Conservation (phyloP, 306 rosid genomes). For the Gastrolobium bilobum region DNA sequence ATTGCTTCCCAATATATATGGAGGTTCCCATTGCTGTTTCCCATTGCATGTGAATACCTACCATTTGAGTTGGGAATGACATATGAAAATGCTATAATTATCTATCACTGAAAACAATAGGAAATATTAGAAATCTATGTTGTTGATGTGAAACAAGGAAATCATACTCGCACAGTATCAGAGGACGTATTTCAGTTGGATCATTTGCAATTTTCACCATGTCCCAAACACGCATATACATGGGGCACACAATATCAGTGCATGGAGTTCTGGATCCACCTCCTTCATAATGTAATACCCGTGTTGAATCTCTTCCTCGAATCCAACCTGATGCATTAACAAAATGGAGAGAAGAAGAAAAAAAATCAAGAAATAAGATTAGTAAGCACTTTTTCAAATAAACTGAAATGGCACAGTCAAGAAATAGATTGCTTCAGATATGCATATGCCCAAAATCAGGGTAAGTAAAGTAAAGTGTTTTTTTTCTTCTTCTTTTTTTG, state of each 20-base stretch:
- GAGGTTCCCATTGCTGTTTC: conserved; percentile 92
- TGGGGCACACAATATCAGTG: conserved; percentile 94
- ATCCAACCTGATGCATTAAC: conserved; percentile 76
- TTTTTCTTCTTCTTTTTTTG: too few relatives aligned
- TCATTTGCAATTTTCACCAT: conserved; percentile 90
- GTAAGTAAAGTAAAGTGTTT: conserved; percentile 14
- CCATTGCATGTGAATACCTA: conserved; percentile 98
- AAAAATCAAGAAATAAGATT: not conserved
- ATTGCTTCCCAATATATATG: conserved; percentile 96
- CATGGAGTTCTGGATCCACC: conserved; percentile 94
- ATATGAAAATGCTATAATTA: conserved; percentile 25
- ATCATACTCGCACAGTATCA: conserved; percentile 94
- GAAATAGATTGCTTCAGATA: conserved; percentile 14
- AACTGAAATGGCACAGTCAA: conserved; percentile 5
- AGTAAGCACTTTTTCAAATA: not conserved
- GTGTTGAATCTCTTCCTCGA: conserved; percentile 86
- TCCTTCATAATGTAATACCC: conserved; percentile 92
- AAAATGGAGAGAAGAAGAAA: conserved; percentile 14
- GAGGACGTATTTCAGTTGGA: conserved; percentile 86
- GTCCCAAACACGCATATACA: conserved; percentile 99
- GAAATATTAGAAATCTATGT: conserved; percentile 32
- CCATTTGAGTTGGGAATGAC: conserved; percentile 46
- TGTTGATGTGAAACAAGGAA: not conserved
- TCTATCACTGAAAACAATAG: conserved; percentile 3
- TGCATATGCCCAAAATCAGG: conserved; percentile 28